A percentile compares a stretch with the other conserved stretches of the same genome.
Evolutionary conservation across 2,329 filamentous ascomycete genomes (phyloP).

Genomic region (Leptographium wingfieldii): DNA sequence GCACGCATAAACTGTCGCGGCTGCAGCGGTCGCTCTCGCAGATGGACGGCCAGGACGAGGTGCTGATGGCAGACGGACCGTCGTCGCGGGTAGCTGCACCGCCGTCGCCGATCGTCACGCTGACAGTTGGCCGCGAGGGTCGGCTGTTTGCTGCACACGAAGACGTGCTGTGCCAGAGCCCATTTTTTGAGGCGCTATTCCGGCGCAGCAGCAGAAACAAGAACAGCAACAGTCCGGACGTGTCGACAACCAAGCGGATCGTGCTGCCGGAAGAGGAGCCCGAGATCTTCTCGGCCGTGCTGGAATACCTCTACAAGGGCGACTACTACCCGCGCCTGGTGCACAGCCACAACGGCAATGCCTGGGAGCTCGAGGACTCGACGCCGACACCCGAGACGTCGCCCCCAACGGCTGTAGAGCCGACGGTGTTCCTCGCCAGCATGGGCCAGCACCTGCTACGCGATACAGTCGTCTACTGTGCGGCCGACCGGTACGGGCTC

Average conservation of each 20-base stretch:
- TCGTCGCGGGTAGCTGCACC: constrained; percentile 20
- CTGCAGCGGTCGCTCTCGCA: constrained; percentile 68
- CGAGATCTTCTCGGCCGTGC: constrained; percentile 82
- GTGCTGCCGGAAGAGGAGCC: constrained; percentile 67
- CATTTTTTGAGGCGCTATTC: constrained; percentile 66
- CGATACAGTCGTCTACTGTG: constrained; percentile 91
- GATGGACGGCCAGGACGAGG: constrained; percentile 20
- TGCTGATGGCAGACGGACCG: constrained; percentile 18
- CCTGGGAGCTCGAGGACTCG: constrained; percentile 74
- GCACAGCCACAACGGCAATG: constrained; percentile 73
- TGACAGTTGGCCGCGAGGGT: constrained; percentile 72
- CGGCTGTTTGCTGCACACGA: constrained; percentile 92
- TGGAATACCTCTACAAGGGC: constrained; percentile 95
- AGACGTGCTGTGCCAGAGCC: constrained; percentile 75
- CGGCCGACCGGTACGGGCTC: constrained; percentile 79
- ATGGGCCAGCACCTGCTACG: constrained; percentile 67
- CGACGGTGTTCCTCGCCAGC: constrained; percentile 66
- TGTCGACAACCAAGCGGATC: constrained; percentile 46
- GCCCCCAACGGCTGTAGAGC: constrained; percentile 37
- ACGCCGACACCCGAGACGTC: constrained; percentile 29
- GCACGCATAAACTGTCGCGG: constrained; percentile 70
- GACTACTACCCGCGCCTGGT: constrained; percentile 88
- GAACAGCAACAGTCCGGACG: constrained; percentile 6
- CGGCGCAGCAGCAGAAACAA: constrained; percentile 21
- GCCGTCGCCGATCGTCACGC: constrained; percentile 67